Evolutionary conservation across 2,329 filamentous ascomycete species (phyloP).

Genomic region (Botrytis porri): DNA sequence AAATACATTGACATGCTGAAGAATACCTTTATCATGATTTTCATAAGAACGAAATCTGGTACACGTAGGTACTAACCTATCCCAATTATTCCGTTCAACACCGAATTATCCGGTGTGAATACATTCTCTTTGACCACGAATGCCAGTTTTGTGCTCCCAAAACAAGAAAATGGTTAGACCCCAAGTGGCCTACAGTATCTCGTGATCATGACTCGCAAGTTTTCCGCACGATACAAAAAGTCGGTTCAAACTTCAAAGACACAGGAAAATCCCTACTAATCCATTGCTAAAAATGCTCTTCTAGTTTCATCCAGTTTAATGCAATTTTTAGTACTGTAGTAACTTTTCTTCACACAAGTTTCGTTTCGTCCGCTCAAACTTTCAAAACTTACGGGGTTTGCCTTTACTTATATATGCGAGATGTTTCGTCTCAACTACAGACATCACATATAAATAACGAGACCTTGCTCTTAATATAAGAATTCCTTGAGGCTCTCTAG

Average conservation of each 20-base stretch:
- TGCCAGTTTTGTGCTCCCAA: neutral
- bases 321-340: neutral
- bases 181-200: neutral
- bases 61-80: no score
- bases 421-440: neutral
- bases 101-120: neutral
- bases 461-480: conserved; percentile 2
- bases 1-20: neutral
- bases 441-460: neutral
- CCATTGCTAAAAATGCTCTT: neutral
- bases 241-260: neutral
- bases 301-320: neutral
- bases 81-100: no score
- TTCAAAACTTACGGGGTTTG: neutral
- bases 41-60: neutral
- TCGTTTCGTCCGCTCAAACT: neutral
- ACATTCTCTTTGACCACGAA: neutral
- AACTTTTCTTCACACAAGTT: neutral
- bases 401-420: neutral
- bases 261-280: neutral
- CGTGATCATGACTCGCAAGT: neutral
- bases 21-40: neutral
- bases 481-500: neutral
- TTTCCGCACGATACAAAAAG: neutral
- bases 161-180: no score